A percentile compares a stretch with the other conserved stretches of the same genome.
These are phyloP conservation scores for Zygoascus hellenicus DNA, from an alignment of 1,139 yeast species.

Conservation along the genomic window DNA sequence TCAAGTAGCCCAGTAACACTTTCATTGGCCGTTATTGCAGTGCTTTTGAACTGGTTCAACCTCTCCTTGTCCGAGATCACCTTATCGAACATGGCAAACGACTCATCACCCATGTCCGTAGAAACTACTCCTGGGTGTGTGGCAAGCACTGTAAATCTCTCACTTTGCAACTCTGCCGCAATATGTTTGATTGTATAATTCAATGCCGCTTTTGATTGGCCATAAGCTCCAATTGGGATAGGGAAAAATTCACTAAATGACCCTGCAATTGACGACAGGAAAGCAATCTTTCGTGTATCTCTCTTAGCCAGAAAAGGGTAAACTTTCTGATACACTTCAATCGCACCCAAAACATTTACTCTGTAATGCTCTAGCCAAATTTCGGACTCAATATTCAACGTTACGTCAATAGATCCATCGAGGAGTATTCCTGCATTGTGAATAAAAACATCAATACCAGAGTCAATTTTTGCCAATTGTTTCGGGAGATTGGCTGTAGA, in stretches of 20 bases:
- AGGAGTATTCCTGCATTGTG: slow-evolving; percentile 51
- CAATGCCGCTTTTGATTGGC: slow-evolving; percentile 37
- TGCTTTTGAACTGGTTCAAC: background rate
- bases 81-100: background rate
- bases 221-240: slow-evolving; percentile 28
- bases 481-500: slow-evolving; percentile 25
- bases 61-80: background rate
- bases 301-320: slow-evolving; percentile 23
- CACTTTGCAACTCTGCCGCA: slow-evolving; percentile 24
- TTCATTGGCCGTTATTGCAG: slow-evolving; percentile 4
- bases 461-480: slow-evolving; percentile 21
- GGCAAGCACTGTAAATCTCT: slow-evolving; percentile 27
- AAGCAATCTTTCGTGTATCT: slow-evolving; percentile 22
- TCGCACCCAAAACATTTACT: slow-evolving; percentile 34
- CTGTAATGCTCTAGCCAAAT: slow-evolving; percentile 29
- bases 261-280: slow-evolving; percentile 27
- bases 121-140: slow-evolving; percentile 34
- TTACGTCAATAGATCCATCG: slow-evolving; percentile 41
- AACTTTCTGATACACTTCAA: slow-evolving; percentile 30
- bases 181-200: slow-evolving; percentile 28
- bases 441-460: slow-evolving; percentile 40
- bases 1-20: slow-evolving; percentile 13
- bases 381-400: slow-evolving; percentile 32
- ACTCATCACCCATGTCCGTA: slow-evolving; percentile 29
- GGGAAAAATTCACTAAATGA: slow-evolving; percentile 22